phyloP scores from a whole-genome alignment of 164 flowering plant genomes.

The Vitis vinifera region DNA sequence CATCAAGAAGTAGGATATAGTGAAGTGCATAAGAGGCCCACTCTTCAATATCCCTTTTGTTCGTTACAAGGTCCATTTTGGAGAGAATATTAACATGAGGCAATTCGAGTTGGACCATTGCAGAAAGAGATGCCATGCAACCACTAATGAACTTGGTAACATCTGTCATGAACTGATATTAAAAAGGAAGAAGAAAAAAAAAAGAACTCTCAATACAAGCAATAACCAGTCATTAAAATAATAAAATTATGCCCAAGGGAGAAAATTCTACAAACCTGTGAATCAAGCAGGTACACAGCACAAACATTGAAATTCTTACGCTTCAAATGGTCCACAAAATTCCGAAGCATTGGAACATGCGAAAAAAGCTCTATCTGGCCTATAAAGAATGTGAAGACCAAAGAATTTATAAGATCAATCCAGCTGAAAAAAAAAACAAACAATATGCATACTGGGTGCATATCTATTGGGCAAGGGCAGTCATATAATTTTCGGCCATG shows the following conservation, averaged over 20 bases:
- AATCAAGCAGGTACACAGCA: slow-evolving; percentile 93
- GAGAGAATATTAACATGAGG: slow-evolving; percentile 94
- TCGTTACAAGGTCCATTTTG: slow-evolving; percentile 90
- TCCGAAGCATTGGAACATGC: slow-evolving; percentile 78
- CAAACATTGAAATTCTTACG: slow-evolving; percentile 90
- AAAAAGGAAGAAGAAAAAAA: neutral
- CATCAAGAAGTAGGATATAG: slow-evolving; percentile 3
- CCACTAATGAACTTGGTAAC: slow-evolving; percentile 97
- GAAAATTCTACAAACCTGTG: slow-evolving; percentile 60
- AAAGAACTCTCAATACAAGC: neutral
- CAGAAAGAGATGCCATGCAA: slow-evolving; percentile 96
- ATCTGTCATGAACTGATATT: slow-evolving; percentile 85
- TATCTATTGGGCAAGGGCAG: too few species aligned
- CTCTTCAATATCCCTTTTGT: slow-evolving; percentile 78
- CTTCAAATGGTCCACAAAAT: slow-evolving; percentile 90
- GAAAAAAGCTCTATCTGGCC: slow-evolving; percentile 95
- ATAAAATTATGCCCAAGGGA: neutral
- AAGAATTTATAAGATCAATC: neutral
- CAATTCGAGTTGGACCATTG: slow-evolving; percentile 93
- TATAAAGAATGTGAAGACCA: slow-evolving; percentile 13
- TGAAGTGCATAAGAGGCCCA: slow-evolving; percentile 23
- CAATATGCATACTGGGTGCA: too few species aligned
- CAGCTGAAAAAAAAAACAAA: too few species aligned
- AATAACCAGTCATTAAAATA: neutral
- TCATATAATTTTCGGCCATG: too few species aligned